phyloP scores from a whole-genome alignment of 2,329 filamentous ascomycete species.

The Chaetoscypha palmicola region DNA sequence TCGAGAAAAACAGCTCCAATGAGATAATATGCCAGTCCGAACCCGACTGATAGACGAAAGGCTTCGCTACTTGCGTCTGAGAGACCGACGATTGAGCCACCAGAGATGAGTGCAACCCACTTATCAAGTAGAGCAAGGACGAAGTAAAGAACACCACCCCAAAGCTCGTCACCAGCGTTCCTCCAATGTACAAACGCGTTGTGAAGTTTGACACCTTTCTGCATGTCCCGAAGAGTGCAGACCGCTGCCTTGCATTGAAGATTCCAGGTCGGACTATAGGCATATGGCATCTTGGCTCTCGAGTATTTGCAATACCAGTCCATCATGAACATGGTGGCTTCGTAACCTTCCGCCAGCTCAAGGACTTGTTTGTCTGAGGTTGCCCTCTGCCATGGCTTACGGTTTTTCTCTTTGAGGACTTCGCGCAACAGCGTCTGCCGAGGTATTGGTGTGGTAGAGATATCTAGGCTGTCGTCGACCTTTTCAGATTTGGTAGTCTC shows the following conservation, averaged over 20 bases:
- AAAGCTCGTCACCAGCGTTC: slow-evolving; percentile 45
- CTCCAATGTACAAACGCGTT: slow-evolving; percentile 52
- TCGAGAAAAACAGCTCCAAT: slow-evolving; percentile 50
- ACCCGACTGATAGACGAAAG: slow-evolving; percentile 35
- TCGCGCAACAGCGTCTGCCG: slow-evolving; percentile 27
- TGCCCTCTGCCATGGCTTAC: slow-evolving; percentile 36
- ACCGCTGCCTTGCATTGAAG: slow-evolving; percentile 47
- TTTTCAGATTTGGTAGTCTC: slow-evolving; percentile 15
- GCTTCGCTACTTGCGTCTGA: slow-evolving; percentile 15
- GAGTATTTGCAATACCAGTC: slow-evolving; percentile 37
- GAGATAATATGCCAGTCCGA: slow-evolving; percentile 51
- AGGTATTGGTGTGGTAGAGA: slow-evolving; percentile 28
- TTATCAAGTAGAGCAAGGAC: slow-evolving; percentile 48
- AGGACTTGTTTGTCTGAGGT: slow-evolving; percentile 40
- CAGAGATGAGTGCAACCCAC: slow-evolving; percentile 43
- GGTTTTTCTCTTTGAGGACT: slow-evolving; percentile 26
- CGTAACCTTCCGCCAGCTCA: slow-evolving; percentile 42
- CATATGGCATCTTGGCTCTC: slow-evolving; percentile 24
- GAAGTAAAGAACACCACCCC: slow-evolving; percentile 40
- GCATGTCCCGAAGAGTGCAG: slow-evolving; percentile 43
- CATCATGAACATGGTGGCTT: slow-evolving; percentile 32
- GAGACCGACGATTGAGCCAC: slow-evolving; percentile 37
- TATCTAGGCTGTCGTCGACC: slow-evolving; percentile 25
- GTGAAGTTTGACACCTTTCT: slow-evolving; percentile 47
- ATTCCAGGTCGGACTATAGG: slow-evolving; percentile 46